Conservation (phyloP, 495 filamentous ascomycete genomes). For the Platismatia glauca region DNA sequence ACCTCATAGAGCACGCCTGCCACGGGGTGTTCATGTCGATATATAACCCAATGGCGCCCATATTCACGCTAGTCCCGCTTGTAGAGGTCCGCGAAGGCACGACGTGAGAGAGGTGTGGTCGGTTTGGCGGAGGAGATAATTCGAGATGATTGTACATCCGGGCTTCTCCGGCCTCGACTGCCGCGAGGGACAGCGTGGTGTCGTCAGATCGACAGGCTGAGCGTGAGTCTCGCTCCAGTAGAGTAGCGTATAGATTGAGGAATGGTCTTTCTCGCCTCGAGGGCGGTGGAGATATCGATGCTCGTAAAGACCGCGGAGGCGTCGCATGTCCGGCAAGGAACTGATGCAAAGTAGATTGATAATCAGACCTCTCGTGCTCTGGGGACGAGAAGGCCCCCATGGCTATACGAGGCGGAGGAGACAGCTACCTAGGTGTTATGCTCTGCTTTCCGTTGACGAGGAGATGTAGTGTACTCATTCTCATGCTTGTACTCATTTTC, state of each 20-base stretch:
- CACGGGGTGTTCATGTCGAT: conserved; percentile 63
- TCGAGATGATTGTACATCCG: conserved; percentile 44
- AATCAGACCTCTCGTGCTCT: neutral
- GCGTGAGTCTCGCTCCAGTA: neutral
- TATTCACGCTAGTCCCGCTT: conserved; percentile 35
- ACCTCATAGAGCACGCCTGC: conserved; percentile 58
- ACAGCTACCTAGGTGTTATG: neutral
- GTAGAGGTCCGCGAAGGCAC: conserved; percentile 46
- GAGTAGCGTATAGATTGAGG: neutral
- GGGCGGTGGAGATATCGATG: conserved; percentile 20
- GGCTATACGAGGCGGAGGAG: neutral
- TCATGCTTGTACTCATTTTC: neutral
- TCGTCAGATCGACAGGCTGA: neutral
- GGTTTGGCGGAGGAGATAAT: conserved; percentile 27
- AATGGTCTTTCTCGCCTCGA: conserved; percentile 2
- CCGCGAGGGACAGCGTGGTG: conserved; percentile 29
- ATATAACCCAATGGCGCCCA: conserved; percentile 55
- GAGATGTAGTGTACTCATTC: neutral
- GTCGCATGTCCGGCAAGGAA: neutral
- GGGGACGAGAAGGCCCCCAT: conserved; percentile 4
- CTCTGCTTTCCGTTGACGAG: neutral
- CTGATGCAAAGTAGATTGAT: neutral
- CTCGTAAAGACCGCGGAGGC: conserved; percentile 14
- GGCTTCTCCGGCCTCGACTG: conserved; percentile 50
- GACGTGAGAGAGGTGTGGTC: conserved; percentile 36